A percentile compares a stretch with the other conserved stretches of the same genome.
These are phyloP conservation scores for Calonectria leucothoes DNA, from an alignment of 2,329 filamentous ascomycete genomes.

Conservation along the genomic window DNA sequence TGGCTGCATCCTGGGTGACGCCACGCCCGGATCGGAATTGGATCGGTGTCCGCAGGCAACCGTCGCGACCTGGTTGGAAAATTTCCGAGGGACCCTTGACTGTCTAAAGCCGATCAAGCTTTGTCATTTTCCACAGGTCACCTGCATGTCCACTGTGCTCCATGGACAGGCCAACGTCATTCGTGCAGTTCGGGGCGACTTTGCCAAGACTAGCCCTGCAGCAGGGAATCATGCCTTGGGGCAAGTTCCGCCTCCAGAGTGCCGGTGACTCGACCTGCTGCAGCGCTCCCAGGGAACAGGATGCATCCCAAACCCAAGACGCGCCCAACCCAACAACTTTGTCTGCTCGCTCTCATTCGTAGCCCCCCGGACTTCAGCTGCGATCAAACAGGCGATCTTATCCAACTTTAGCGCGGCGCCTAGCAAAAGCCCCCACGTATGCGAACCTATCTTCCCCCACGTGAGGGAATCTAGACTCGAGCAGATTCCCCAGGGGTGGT, in stretches of 20 bases:
- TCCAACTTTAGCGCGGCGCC: background rate
- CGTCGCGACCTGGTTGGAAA: conserved; percentile 28
- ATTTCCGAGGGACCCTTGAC: conserved; percentile 33
- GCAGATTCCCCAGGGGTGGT: background rate
- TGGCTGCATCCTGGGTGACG: conserved; percentile 20
- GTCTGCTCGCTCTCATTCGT: background rate
- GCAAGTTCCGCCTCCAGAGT: conserved; percentile 10
- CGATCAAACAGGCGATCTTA: conserved; percentile 17
- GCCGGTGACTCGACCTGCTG: conserved; percentile 5
- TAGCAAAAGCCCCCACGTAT: conserved; percentile 18
- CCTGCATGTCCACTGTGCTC: conserved; percentile 6
- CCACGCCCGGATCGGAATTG: conserved; percentile 32
- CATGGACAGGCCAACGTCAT: conserved; percentile 16
- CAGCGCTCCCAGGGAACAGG: background rate
- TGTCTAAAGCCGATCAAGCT: conserved; percentile 20
- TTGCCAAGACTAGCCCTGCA: conserved; percentile 6
- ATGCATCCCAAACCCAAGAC: background rate
- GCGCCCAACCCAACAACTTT: background rate
- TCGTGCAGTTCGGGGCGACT: background rate
- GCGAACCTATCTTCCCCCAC: conserved; percentile 14
- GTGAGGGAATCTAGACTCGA: background rate
- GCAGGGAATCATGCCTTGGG: conserved; percentile 1
- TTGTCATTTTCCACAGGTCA: conserved; percentile 20
- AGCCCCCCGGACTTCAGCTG: conserved; percentile 13
- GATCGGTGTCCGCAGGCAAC: conserved; percentile 27